A percentile compares a stretch with the other conserved stretches of the same genome.
phyloP scores from a whole-genome alignment of 495 filamentous ascomycete genomes.

The Physcia stellaris region DNA sequence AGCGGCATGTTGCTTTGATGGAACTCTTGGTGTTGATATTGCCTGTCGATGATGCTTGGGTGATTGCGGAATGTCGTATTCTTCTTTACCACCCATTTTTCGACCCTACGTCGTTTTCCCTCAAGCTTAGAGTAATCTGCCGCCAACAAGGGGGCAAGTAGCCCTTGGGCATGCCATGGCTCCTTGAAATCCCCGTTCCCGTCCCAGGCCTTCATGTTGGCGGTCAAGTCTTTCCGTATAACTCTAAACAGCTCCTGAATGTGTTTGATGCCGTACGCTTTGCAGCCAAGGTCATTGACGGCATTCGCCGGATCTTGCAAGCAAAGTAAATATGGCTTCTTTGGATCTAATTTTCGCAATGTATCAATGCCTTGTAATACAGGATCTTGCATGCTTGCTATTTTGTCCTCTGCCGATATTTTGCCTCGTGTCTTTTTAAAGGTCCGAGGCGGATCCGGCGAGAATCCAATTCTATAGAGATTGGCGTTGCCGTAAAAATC shows the following conservation, averaged over 20 bases:
- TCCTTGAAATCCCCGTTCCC: neutral
- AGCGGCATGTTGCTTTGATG: no score
- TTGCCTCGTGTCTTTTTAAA: slow-evolving; percentile 20
- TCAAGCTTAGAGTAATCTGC: slow-evolving; percentile 6
- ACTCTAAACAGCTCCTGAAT: slow-evolving; percentile 19
- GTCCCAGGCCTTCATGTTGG: neutral
- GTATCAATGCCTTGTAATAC: slow-evolving; percentile 5
- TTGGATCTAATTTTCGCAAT: slow-evolving; percentile 7
- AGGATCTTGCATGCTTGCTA: neutral
- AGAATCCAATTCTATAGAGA: slow-evolving; percentile 31
- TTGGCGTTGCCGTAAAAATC: slow-evolving; percentile 33
- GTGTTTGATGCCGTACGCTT: slow-evolving; percentile 27
- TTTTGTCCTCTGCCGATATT: neutral
- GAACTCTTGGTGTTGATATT: no score
- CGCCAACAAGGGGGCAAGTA: slow-evolving; percentile 4
- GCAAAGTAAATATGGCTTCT: slow-evolving; percentile 31
- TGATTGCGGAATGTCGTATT: no score
- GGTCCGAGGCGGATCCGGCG: slow-evolving; percentile 33
- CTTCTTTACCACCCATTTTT: no score
- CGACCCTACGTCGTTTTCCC: no score
- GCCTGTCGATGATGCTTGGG: no score
- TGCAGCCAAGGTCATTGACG: slow-evolving; percentile 39
- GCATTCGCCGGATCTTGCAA: slow-evolving; percentile 48
- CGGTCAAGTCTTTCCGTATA: slow-evolving; percentile 4
- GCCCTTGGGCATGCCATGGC: neutral